Conservation (phyloP, 1,284 basidiomycete species). For the Trichosporon sp. region DNA sequence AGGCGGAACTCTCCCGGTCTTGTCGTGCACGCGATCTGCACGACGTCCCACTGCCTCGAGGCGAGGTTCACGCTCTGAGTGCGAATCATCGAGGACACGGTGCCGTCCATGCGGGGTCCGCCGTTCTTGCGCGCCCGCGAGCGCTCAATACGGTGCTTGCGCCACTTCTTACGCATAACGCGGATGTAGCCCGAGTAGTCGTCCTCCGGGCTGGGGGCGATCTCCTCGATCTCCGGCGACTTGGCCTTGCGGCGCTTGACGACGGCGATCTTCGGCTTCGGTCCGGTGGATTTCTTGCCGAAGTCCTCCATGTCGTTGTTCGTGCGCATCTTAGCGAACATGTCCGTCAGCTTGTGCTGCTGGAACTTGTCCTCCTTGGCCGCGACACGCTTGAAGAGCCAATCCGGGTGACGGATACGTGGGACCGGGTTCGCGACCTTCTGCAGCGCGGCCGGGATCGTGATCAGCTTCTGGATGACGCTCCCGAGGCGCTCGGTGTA, state of each 20-base stretch:
- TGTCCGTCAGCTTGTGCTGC: slow-evolving; percentile 95
- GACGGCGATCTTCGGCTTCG: slow-evolving; percentile 52
- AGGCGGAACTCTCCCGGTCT: slow-evolving; percentile 79
- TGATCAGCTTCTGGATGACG: slow-evolving; percentile 98
- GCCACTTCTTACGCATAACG: slow-evolving; percentile 78
- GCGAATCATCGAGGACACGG: slow-evolving; percentile 72
- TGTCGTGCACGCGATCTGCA: slow-evolving; percentile 77
- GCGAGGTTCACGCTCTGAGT: slow-evolving; percentile 62
- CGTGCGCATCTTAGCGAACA: slow-evolving; percentile 64
- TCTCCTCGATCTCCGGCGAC: slow-evolving; percentile 29
- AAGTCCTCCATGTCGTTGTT: slow-evolving; percentile 55
- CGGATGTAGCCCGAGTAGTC: slow-evolving; percentile 78
- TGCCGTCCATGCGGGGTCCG: slow-evolving; percentile 49
- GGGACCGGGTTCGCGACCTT: slow-evolving; percentile 95
- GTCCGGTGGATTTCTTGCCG: slow-evolving; percentile 34
- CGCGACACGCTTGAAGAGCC: slow-evolving; percentile 87
- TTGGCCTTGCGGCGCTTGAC: slow-evolving; percentile 56
- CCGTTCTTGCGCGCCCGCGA: slow-evolving; percentile 48
- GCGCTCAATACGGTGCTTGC: slow-evolving; percentile 56
- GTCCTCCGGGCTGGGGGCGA: slow-evolving; percentile 57
- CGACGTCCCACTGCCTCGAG: slow-evolving; percentile 80
- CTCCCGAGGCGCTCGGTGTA: slow-evolving; percentile 97
- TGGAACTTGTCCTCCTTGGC: slow-evolving; percentile 93
- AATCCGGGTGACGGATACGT: slow-evolving; percentile 93
- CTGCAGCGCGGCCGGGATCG: slow-evolving; percentile 98